Percentiles rank a stretch among this genome's conserved stretches.
phyloP scores from a whole-genome alignment of 495 filamentous ascomycete genomes.

The Cenococcum geophilum region DNA sequence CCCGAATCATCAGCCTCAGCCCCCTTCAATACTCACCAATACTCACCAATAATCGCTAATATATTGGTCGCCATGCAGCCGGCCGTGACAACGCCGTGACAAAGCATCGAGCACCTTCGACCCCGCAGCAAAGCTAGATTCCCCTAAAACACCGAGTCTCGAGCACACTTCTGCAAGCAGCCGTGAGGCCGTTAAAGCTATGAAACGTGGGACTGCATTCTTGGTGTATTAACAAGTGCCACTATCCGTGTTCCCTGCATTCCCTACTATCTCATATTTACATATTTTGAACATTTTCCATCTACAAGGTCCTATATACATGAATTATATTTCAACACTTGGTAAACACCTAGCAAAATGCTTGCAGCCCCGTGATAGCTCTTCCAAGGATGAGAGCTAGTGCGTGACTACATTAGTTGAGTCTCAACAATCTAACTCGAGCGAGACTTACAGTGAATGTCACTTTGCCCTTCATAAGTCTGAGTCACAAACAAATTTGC shows the following conservation, averaged over 20 bases:
- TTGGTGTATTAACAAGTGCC: background rate
- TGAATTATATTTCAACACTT: background rate
- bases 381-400: conserved; percentile 61
- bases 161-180: conserved; percentile 14
- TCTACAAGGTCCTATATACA: conserved; percentile 2
- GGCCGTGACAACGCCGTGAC: background rate
- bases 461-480: conserved; percentile 95
- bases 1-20: background rate
- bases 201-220: conserved; percentile 23
- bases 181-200: conserved; percentile 16
- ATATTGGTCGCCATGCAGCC: background rate
- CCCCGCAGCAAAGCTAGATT: background rate
- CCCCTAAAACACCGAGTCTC: background rate
- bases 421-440: background rate
- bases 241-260: background rate
- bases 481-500: conserved; percentile 96
- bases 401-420: conserved; percentile 22
- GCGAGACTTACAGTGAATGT: conserved; percentile 76
- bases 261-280: conserved; percentile 2
- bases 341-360: conserved; percentile 48
- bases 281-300: background rate
- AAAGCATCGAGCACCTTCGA: conserved; percentile 1
- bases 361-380: conserved; percentile 65
- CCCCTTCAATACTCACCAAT: background rate
- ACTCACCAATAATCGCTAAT: background rate